Percentiles rank a stretch among this genome's conserved stretches.
phyloP scores from a whole-genome alignment of 768 basidiomycete species.

The Tulasnella sp. region DNA sequence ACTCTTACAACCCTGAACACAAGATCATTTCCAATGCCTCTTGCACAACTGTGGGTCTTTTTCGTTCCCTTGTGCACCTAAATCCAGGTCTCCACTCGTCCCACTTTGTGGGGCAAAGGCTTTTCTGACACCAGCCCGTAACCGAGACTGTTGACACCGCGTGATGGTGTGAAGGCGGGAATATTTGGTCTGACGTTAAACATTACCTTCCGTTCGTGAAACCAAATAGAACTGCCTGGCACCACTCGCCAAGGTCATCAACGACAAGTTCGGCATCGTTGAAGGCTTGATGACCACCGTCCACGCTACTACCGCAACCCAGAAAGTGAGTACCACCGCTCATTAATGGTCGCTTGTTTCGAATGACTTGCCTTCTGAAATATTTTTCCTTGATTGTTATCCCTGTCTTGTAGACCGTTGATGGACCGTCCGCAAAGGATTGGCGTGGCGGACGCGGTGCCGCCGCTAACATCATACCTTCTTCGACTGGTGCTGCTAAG shows the following conservation, averaged over 20 bases:
- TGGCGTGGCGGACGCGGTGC: conserved; percentile 97
- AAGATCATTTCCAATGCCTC: conserved; percentile 97
- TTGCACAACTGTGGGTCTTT: conserved; percentile 67
- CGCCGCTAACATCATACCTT: conserved; percentile 98
- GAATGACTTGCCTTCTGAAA: background rate
- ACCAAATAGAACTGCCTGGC: conserved; percentile 80
- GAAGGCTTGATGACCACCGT: conserved; percentile 99
- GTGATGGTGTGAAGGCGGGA: background rate
- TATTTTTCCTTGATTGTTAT: background rate
- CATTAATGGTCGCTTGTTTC: too few species aligned
- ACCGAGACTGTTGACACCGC: background rate
- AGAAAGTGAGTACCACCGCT: conserved; percentile 45
- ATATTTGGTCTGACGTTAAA: background rate
- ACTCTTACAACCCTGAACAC: conserved; percentile 83
- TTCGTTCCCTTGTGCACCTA: background rate
- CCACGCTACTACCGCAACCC: conserved; percentile 93
- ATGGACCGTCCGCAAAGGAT: conserved; percentile 92
- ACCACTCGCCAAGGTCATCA: conserved; percentile 95
- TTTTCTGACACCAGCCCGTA: background rate
- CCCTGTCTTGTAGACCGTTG: conserved; percentile 57
- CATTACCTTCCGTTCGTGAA: background rate
- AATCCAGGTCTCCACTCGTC: background rate
- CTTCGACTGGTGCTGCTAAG: conserved; percentile 98
- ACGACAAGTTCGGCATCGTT: conserved; percentile 94
- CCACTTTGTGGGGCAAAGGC: background rate